Evolutionary conservation across 345 rosid species (phyloP).

Genomic region (Hevea brasiliensis): DNA sequence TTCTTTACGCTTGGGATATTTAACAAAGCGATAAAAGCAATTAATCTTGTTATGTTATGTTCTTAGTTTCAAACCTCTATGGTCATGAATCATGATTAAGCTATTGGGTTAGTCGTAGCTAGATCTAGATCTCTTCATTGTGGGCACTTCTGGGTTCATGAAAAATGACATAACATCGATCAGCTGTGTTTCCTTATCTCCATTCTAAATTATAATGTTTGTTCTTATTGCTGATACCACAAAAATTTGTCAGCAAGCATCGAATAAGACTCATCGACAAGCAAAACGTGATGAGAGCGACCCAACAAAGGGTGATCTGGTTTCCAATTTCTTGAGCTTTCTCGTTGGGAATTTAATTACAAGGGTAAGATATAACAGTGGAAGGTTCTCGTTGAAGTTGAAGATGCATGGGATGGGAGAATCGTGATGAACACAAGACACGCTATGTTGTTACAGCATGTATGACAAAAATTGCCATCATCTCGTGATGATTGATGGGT

Average conservation of each 20-base stretch:
- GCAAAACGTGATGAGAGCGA: slow-evolving; percentile 34
- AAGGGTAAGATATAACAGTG: neutral
- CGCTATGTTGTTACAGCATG: slow-evolving; percentile 16
- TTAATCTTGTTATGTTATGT: neutral
- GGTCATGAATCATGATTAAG: neutral
- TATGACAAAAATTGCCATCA: slow-evolving; percentile 45
- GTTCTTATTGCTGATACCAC: neutral
- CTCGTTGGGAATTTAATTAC: neutral
- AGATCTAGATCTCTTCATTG: neutral
- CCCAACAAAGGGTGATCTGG: slow-evolving; percentile 19
- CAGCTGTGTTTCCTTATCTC: neutral
- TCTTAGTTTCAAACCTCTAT: neutral
- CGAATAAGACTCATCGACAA: slow-evolving; percentile 24
- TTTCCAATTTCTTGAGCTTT: neutral
- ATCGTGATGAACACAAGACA: slow-evolving; percentile 14
- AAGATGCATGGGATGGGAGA: too few relatives aligned
- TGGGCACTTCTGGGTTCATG: neutral
- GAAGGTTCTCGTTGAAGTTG: slow-evolving; percentile 20
- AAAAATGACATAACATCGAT: neutral
- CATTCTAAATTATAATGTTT: neutral
- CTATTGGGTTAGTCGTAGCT: neutral
- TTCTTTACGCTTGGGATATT: too few relatives aligned
- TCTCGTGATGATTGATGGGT: slow-evolving; percentile 48
- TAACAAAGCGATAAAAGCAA: too few relatives aligned
- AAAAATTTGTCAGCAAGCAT: neutral